Evolutionary conservation across 306 rosid species (phyloP), one percentile per base, ranked within the genome.

Genomic region (Fragaria iinumae): DNA sequence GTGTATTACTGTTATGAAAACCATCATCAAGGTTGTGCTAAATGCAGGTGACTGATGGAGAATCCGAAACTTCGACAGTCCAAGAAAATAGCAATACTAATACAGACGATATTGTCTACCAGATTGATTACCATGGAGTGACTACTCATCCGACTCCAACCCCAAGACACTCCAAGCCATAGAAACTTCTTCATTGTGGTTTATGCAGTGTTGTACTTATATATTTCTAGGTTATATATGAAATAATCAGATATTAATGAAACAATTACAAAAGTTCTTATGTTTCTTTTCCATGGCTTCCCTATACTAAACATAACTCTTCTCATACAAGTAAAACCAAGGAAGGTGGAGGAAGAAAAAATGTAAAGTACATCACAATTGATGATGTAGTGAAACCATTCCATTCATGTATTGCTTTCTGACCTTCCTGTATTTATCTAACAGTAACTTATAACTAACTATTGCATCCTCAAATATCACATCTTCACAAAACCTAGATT

Each of bases 91-190:
- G 81, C 73, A 69, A 78, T 32, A 43, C 76, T 52, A 81, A 62
- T 76, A 56, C 77, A 60, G 89, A 69, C 59, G 94, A 88, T 41
- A 79, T 80, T 80, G 84, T 91, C 77, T 94, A 89, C 81, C 97
- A 94, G 69, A 88, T 65, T 55, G 98, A 94, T 80, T 94, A 94
- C 84, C 94, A 90, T 73, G 97, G 97, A 82, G 97, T 86, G 77
- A 86, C 94, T 14, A 91, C 98, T 76, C 98, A 94, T 86, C 98
- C 98, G 11, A 80, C 67, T 68, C 90, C 90, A 79, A 90, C 88
- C 64, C 98, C 98, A 18, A 90, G 77, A 68, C 98, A 94, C 86
- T 91, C 98, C 72, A 87, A 52, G 53, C 96, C 90, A 53, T 88
- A 87, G 80, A 73, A 68, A 56, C 49, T 78, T 66, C 6, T 47